These are phyloP conservation scores for Solanum sitiens DNA, from an alignment of 257 asterid genomes.

Conservation along the genomic window DNA sequence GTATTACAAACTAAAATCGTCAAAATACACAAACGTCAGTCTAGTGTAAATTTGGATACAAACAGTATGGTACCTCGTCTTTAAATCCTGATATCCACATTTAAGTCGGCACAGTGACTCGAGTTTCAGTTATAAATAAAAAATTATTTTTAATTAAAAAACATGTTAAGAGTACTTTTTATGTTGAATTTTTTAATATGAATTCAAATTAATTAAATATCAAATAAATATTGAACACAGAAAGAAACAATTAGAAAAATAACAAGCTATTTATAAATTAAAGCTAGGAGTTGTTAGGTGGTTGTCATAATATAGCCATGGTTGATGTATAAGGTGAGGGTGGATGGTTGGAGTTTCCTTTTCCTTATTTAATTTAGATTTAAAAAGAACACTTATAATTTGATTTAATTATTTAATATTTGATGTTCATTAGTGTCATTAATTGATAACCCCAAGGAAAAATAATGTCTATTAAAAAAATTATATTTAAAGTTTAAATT, in stretches of 20 bases:
- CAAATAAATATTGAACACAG: fast-evolving
- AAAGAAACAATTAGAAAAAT: no score
- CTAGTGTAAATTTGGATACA: background rate
- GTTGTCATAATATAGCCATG: background rate
- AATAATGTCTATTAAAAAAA: no score
- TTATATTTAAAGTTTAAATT: no score
- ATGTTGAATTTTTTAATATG: fast-evolving
- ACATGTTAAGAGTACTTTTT: no score
- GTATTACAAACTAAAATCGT: background rate
- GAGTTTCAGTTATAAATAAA: no score
- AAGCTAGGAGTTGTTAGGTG: background rate
- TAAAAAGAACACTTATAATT: no score
- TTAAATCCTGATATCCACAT: background rate
- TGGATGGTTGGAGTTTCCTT: background rate
- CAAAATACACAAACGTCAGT: background rate
- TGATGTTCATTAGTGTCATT: no score
- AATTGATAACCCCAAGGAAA: no score
- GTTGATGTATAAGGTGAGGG: background rate
- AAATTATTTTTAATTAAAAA: fast-evolving
- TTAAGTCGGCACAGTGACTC: background rate
- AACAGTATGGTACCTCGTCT: no score
- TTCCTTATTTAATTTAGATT: background rate
- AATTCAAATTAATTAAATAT: no score
- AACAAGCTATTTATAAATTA: background rate
- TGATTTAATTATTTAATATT: no score